phyloP scores from a whole-genome alignment of 1,284 basidiomycete species.

The Tilletia horrida region DNA sequence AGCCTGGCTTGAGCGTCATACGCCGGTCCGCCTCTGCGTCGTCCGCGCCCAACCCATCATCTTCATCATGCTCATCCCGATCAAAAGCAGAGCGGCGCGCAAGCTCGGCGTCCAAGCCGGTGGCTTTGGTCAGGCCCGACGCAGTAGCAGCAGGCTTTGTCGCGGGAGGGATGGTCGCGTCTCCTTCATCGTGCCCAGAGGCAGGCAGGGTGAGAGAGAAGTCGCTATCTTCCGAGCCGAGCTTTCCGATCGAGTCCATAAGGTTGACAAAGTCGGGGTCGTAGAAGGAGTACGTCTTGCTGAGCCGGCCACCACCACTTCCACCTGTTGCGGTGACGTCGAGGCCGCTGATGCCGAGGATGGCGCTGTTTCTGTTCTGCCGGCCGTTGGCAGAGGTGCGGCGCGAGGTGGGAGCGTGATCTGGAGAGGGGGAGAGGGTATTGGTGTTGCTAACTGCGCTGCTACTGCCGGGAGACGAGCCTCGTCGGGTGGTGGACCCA shows the following conservation, averaged over 20 bases:
- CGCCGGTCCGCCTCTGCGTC: neutral
- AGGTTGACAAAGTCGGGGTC: constrained; percentile 68
- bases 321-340: neutral
- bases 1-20: constrained; percentile 7
- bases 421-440: neutral
- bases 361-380: too few relatives aligned
- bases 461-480: neutral
- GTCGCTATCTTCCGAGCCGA: constrained; percentile 31
- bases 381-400: too few relatives aligned
- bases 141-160: neutral
- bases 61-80: too few relatives aligned
- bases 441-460: neutral
- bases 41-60: neutral
- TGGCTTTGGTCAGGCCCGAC: neutral
- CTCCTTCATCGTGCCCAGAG: constrained; percentile 17
- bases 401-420: neutral
- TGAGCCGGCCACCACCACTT: neutral
- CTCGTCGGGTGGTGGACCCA: neutral
- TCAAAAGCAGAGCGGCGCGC: neutral
- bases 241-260: constrained; percentile 54
- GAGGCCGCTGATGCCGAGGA: too few relatives aligned
- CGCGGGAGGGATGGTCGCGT: neutral
- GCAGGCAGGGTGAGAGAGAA: constrained; percentile 18
- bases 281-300: constrained; percentile 70
- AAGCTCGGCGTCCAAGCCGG: neutral